Evolutionary conservation across 2,329 filamentous ascomycete species (phyloP).

Genomic region (Ampelomyces quisqualis): DNA sequence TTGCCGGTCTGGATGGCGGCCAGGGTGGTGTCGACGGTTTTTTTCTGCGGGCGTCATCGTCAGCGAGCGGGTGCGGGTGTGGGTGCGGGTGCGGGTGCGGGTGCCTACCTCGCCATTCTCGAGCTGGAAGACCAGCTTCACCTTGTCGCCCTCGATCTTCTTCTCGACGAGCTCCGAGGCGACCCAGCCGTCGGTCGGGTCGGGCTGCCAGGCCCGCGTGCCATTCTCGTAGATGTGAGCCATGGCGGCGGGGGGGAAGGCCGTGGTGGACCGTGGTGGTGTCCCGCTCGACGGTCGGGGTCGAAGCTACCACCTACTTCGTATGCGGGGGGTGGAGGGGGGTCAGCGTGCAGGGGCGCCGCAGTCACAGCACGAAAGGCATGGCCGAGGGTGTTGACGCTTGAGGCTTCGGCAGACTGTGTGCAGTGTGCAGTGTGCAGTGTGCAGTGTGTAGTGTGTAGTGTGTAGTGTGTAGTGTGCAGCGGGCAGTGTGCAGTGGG

Average conservation of each 20-base stretch:
- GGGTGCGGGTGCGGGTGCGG: background rate
- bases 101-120: conserved; percentile 82
- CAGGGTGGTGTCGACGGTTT: conserved; percentile 73
- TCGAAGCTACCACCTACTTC: conserved; percentile 27
- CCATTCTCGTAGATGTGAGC: conserved; percentile 94
- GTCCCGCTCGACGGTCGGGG: conserved; percentile 34
- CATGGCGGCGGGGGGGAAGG: conserved; percentile 64
- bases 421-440: too few species aligned
- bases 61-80: conserved; percentile 17
- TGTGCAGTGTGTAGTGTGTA: too few species aligned
- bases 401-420: conserved; percentile 1
- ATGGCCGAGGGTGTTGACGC: conserved; percentile 14
- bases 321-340: conserved; percentile 15
- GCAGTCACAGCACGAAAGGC: conserved; percentile 33
- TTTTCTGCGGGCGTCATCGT: conserved; percentile 58
- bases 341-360: conserved; percentile 27
- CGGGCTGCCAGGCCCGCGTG: conserved; percentile 97
- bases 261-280: too few species aligned
- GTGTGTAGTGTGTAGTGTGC: too few species aligned
- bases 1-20: conserved; percentile 75
- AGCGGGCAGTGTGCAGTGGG: conserved; percentile 4
- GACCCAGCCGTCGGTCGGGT: conserved; percentile 94
- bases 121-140: conserved; percentile 81
- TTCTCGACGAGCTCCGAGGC: conserved; percentile 92
- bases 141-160: conserved; percentile 78